Evolutionary conservation across 495 filamentous ascomycete genomes (phyloP).

Genomic region (Lophiotrema nucula): DNA sequence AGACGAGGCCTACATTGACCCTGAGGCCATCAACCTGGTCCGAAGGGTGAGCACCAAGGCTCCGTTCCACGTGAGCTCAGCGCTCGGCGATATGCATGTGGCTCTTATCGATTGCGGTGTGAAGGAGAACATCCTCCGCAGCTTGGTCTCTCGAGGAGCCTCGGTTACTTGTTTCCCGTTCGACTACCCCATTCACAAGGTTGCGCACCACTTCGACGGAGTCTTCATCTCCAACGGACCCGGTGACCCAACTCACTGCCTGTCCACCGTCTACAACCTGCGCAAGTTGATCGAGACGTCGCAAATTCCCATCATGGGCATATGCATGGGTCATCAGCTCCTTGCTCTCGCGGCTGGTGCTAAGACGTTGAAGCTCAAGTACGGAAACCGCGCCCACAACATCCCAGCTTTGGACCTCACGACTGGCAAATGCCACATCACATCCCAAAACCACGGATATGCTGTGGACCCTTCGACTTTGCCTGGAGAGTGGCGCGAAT

Average conservation of each 20-base stretch:
- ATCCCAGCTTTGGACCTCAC: conserved; percentile 93
- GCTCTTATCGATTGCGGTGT: conserved; percentile 97
- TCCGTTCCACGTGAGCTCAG: conserved; percentile 87
- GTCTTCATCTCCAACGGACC: conserved; percentile 98
- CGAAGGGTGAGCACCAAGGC: conserved; percentile 95
- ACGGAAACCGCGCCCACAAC: conserved; percentile 97
- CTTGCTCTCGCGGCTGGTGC: conserved; percentile 80
- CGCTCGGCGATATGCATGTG: conserved; percentile 78
- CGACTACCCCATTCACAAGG: conserved; percentile 96
- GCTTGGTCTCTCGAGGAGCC: conserved; percentile 81
- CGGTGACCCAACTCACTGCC: conserved; percentile 95
- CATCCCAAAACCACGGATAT: conserved; percentile 97
- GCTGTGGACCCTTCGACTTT: conserved; percentile 87
- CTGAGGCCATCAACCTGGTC: conserved; percentile 93
- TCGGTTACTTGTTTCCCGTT: conserved; percentile 91
- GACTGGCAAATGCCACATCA: conserved; percentile 97
- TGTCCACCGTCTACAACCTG: conserved; percentile 87
- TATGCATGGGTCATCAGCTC: conserved; percentile 92
- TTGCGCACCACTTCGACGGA: conserved; percentile 94
- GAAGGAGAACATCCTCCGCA: conserved; percentile 98
- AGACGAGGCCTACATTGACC: conserved; percentile 93
- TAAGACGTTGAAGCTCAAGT: conserved; percentile 89
- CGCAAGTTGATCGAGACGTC: conserved; percentile 83
- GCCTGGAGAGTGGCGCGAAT: conserved; percentile 86
- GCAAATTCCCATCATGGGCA: conserved; percentile 91